Percentiles rank a stretch among this genome's conserved stretches.
Evolutionary conservation across 805 yeast genomes (phyloP).

Genomic region (Yarrowia deformans): DNA sequence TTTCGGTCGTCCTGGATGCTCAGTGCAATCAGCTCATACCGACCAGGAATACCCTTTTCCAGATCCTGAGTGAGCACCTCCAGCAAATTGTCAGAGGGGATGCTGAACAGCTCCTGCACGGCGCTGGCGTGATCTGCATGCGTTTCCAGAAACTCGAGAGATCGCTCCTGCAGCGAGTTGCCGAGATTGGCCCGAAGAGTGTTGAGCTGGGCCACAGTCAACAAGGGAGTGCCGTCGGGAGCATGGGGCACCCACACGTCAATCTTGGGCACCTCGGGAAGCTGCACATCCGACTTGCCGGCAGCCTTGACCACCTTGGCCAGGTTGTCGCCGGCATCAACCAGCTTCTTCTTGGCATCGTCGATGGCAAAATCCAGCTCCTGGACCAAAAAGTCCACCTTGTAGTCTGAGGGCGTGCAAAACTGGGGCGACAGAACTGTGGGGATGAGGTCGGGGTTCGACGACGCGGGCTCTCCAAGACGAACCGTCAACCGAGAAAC

Average conservation of each 20-base stretch:
- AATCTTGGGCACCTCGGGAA: slow-evolving; percentile 25
- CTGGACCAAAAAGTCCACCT: slow-evolving; percentile 44
- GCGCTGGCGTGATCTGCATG: slow-evolving; percentile 31
- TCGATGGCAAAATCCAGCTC: slow-evolving; percentile 41
- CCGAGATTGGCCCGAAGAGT: slow-evolving; percentile 44
- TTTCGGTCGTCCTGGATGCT: slow-evolving; percentile 17
- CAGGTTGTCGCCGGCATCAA: slow-evolving; percentile 37
- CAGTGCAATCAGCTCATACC: slow-evolving; percentile 22
- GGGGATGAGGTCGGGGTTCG: slow-evolving; percentile 41
- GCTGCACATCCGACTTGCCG: background rate
- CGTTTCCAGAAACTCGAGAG: slow-evolving; percentile 41
- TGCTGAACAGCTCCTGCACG: slow-evolving; percentile 33
- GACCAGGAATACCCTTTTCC: slow-evolving; percentile 22
- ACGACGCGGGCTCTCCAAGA: slow-evolving; percentile 7
- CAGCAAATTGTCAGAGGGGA: background rate
- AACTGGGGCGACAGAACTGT: slow-evolving; percentile 43
- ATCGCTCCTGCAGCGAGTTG: slow-evolving; percentile 42
- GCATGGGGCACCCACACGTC: slow-evolving; percentile 42
- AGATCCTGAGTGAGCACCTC: background rate
- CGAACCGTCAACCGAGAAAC: slow-evolving; percentile 13
- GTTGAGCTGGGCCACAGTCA: slow-evolving; percentile 43
- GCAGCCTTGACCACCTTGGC: slow-evolving; percentile 6
- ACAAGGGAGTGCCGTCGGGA: slow-evolving; percentile 41
- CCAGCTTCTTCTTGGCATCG: slow-evolving; percentile 40
- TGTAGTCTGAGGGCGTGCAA: slow-evolving; percentile 46